These are phyloP conservation scores for Arthrobotrys sphaeroides DNA, from an alignment of 2,329 filamentous ascomycete species.

Conservation along the genomic window DNA sequence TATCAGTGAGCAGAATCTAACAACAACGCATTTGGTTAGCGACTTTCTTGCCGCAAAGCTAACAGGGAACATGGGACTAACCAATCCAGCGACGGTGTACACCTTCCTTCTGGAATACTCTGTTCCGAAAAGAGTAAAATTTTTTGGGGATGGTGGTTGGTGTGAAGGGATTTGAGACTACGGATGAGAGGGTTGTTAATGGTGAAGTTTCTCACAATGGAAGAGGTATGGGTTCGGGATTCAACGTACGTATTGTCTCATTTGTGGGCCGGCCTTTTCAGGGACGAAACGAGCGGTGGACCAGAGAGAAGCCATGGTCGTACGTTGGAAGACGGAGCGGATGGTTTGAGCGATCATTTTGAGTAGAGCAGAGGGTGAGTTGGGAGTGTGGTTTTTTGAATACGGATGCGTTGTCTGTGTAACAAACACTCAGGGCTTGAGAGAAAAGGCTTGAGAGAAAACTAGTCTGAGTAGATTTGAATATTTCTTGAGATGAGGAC, in stretches of 20 bases:
- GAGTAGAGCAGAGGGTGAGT: not conserved
- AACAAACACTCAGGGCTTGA: not conserved
- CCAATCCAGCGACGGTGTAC: slow-evolving; percentile 39
- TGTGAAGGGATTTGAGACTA: not conserved
- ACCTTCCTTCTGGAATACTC: slow-evolving; percentile 38
- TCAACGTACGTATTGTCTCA: slow-evolving; percentile 23
- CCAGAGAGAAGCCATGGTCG: not conserved
- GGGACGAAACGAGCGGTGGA: not conserved
- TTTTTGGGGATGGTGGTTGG: slow-evolving; percentile 8
- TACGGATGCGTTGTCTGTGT: not conserved
- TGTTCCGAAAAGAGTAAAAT: slow-evolving; percentile 24
- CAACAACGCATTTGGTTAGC: not conserved
- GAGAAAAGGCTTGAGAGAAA: not conserved
- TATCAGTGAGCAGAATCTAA: slow-evolving; percentile 29
- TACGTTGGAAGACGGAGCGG: slow-evolving; percentile 10
- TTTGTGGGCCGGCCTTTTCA: not conserved
- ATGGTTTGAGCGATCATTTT: slow-evolving; percentile 31
- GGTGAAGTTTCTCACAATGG: too few relatives aligned
- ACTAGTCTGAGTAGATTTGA: too few relatives aligned
- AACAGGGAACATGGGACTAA: not conserved
- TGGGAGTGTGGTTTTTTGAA: not conserved
- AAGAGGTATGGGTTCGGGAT: not conserved
- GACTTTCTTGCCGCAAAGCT: not conserved
- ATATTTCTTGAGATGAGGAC: not conserved
- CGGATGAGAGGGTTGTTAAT: not conserved